Evolutionary conservation across 495 filamentous ascomycete genomes (phyloP).

Genomic region (Trichoderma asperelloides): DNA sequence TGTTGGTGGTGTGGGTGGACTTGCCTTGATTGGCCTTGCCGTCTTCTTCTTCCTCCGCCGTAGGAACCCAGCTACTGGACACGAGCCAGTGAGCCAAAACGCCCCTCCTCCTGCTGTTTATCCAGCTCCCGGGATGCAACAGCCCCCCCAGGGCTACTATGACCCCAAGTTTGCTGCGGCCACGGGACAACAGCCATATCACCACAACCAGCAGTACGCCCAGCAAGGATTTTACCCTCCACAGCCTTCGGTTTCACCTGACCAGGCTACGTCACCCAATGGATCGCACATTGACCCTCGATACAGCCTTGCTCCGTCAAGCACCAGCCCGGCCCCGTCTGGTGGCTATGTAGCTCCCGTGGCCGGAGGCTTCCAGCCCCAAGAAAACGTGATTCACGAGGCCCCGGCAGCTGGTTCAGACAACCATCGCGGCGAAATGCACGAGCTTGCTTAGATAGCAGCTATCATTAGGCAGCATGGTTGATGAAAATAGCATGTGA

Average conservation of each 20-base stretch:
- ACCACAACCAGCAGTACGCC: neutral
- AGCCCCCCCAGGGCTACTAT: neutral
- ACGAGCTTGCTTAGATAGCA: conserved; percentile 10
- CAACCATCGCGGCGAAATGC: conserved; percentile 8
- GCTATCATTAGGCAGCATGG: neutral
- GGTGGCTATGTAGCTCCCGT: neutral
- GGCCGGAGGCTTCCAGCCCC: neutral
- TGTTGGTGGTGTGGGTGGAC: conserved; percentile 36
- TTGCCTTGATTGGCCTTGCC: conserved; percentile 31
- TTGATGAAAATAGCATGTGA: neutral
- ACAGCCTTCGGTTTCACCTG: neutral
- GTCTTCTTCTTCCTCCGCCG: conserved; percentile 29
- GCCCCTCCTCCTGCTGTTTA: neutral
- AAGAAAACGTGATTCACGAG: neutral
- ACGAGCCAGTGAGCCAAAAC: neutral
- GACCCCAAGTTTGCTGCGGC: neutral
- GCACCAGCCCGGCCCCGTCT: neutral
- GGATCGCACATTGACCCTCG: neutral
- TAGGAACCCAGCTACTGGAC: conserved; percentile 19
- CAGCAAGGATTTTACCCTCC: neutral
- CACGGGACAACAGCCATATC: neutral
- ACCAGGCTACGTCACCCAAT: neutral
- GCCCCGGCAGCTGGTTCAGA: neutral
- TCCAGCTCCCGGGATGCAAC: neutral
- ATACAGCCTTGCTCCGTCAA: neutral